Percentiles rank a stretch among this genome's conserved stretches.
These are phyloP conservation scores for Stentor coeruleus DNA, from an alignment of 73 alveolate species.

Conservation along the genomic window DNA sequence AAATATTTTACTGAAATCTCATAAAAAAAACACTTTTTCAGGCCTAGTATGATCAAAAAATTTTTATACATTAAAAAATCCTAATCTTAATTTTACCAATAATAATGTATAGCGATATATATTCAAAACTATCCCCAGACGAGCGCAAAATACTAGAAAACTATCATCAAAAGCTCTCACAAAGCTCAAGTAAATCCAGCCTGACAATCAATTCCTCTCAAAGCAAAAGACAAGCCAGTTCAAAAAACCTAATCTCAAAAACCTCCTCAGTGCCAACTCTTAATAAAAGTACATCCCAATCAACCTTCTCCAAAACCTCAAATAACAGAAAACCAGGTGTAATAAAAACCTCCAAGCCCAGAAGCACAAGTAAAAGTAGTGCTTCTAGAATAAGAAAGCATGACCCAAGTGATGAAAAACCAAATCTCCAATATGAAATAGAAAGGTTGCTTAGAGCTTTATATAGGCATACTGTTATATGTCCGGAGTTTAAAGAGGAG, in stretches of 20 bases:
- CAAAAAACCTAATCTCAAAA: background rate
- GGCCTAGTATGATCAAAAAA: too few species aligned
- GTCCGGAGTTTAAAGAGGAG: slow-evolving; percentile 25
- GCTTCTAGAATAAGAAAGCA: background rate
- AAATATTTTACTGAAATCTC: too few species aligned
- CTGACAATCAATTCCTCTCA: background rate
- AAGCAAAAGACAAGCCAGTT: background rate
- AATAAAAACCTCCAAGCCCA: too few species aligned
- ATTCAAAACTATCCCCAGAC: slow-evolving; percentile 1
- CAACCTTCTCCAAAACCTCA: background rate
- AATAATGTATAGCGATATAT: slow-evolving; percentile 2
- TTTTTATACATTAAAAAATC: too few species aligned
- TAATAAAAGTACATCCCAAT: background rate
- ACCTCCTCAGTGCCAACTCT: background rate
- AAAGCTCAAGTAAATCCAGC: background rate
- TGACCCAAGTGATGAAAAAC: background rate
- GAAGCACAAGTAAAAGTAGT: background rate
- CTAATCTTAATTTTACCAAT: too few species aligned
- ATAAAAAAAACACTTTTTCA: too few species aligned
- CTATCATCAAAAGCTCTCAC: background rate
- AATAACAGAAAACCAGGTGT: background rate
- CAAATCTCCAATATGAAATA: slow-evolving; percentile 11
- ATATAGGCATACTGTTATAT: background rate
- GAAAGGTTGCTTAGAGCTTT: slow-evolving; percentile 19
- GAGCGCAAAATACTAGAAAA: slow-evolving; percentile 10